These are phyloP conservation scores for Penicillium sp. DNA, from an alignment of 2,329 filamentous ascomycete species.

Conservation along the genomic window DNA sequence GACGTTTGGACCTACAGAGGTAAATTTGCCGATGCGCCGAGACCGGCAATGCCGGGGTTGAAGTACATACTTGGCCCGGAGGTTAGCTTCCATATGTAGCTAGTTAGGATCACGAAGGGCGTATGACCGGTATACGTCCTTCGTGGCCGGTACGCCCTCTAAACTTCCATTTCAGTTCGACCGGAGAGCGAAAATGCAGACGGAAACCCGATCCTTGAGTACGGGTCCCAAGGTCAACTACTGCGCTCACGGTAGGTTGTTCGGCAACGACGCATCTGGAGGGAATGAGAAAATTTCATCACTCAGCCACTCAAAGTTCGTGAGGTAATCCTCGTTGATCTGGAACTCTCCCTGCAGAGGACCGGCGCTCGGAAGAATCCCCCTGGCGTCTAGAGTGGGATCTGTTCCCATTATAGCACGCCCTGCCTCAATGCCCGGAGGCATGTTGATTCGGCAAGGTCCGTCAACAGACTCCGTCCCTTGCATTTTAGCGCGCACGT, in stretches of 20 bases:
- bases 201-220: neutral
- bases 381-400: conserved; percentile 6
- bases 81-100: too few relatives aligned
- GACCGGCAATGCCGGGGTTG: neutral
- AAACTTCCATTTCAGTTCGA: too few relatives aligned
- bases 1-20: neutral
- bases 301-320: conserved; percentile 39
- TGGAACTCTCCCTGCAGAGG: conserved; percentile 20
- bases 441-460: conserved; percentile 5
- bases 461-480: conserved; percentile 16
- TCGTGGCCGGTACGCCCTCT: neutral
- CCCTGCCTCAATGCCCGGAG: conserved; percentile 6
- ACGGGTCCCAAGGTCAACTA: neutral
- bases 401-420: conserved; percentile 3
- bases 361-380: neutral
- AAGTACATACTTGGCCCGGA: neutral
- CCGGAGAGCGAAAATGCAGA: neutral
- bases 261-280: conserved; percentile 18
- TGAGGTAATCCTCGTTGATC: conserved; percentile 38
- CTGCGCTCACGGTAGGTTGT: conserved; percentile 12
- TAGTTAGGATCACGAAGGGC: neutral
- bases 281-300: conserved; percentile 30
- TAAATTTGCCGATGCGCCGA: neutral
- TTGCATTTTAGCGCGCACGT: conserved; percentile 14
- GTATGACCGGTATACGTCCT: neutral